These are phyloP conservation scores for Cerioporus squamosus DNA, from an alignment of 1,284 basidiomycete genomes.

Conservation along the genomic window DNA sequence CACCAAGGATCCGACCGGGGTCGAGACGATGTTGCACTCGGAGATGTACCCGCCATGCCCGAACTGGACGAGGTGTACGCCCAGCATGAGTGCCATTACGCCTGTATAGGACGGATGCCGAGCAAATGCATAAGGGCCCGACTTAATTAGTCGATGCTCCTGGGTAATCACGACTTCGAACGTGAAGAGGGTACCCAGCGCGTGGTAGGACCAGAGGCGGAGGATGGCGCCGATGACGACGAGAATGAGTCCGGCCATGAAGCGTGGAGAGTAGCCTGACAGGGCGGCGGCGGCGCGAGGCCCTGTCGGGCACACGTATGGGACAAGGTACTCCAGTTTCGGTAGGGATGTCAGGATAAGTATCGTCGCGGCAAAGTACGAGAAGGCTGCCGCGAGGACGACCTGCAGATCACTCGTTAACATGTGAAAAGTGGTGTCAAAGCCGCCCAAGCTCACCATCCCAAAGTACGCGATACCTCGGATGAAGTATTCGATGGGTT, in stretches of 20 bases:
- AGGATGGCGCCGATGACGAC: slow-evolving; percentile 19
- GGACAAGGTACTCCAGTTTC: not conserved
- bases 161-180: slow-evolving; percentile 31
- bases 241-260: slow-evolving; percentile 22
- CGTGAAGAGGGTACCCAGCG: slow-evolving; percentile 31
- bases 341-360: not conserved
- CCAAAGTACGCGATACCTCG: slow-evolving; percentile 4
- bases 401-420: not conserved
- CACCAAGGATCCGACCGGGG: not conserved
- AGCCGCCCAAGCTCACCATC: not conserved
- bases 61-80: slow-evolving; percentile 29
- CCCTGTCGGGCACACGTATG: slow-evolving; percentile 2
- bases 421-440: not conserved
- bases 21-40: slow-evolving; percentile 6
- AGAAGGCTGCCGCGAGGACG: not conserved
- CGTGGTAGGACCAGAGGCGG: slow-evolving; percentile 27
- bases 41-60: slow-evolving; percentile 20
- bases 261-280: slow-evolving; percentile 9
- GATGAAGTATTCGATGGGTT: slow-evolving; percentile 8
- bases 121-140: slow-evolving; percentile 30
- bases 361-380: not conserved
- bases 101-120: slow-evolving; percentile 32
- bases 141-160: slow-evolving; percentile 27
- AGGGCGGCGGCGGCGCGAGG: not conserved
- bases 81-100: slow-evolving; percentile 10